phyloP scores from a whole-genome alignment of 768 basidiomycete species.

The Phaeotremella skinneri region DNA sequence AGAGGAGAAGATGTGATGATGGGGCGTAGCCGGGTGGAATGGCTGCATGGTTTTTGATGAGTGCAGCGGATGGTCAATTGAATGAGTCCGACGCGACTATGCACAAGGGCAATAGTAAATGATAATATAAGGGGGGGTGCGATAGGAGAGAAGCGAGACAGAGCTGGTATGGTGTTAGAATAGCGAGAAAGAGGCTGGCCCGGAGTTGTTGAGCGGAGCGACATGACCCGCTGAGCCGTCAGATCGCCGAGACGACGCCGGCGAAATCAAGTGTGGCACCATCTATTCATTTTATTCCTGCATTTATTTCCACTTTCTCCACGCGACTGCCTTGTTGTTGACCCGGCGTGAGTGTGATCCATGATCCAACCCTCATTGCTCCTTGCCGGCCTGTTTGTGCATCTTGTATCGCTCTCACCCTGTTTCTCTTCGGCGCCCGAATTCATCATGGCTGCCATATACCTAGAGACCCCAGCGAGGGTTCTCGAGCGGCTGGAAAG shows the following conservation, averaged over 20 bases:
- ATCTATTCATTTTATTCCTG: neutral
- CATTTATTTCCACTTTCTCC: neutral
- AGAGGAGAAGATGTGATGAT: constrained; percentile 10
- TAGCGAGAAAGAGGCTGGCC: neutral
- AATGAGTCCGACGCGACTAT: neutral
- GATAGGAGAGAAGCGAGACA: constrained; percentile 1
- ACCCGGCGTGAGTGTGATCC: neutral
- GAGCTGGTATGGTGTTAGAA: constrained; percentile 1
- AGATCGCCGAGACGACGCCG: neutral
- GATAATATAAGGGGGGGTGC: neutral
- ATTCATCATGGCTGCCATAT: constrained; percentile 22
- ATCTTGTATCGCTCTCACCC: neutral
- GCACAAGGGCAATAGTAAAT: neutral
- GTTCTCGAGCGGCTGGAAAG: constrained; percentile 36
- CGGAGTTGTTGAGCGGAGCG: neutral
- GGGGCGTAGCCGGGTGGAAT: constrained; percentile 30
- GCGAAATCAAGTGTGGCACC: neutral
- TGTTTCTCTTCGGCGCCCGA: neutral
- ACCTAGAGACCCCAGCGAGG: constrained; percentile 36
- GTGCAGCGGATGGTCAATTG: neutral
- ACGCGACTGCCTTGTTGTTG: constrained; percentile 10
- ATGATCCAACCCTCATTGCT: neutral
- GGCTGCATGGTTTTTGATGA: constrained; percentile 38
- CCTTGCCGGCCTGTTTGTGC: neutral
- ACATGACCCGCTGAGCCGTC: neutral